Percentiles rank a stretch among this genome's conserved stretches.
Conservation (phyloP, 768 basidiomycete genomes). For the Hygrocybe coccinea region DNA sequence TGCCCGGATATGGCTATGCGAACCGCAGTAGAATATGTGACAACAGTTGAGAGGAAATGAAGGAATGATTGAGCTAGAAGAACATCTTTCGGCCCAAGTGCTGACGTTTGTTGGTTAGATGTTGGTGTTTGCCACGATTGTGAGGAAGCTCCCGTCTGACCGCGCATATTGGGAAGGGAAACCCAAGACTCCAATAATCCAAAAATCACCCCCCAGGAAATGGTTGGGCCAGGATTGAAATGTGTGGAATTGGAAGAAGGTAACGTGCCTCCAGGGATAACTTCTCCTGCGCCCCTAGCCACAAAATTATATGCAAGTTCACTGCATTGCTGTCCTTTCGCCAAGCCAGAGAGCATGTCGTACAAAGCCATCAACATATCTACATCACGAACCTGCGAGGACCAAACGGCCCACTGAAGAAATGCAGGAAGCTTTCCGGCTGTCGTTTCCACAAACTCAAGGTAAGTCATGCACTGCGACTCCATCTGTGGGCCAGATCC, state of each 20-base stretch:
- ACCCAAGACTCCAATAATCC: constrained; percentile 72
- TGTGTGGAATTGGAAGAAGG: constrained; percentile 36
- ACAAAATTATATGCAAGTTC: constrained; percentile 88
- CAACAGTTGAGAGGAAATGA: constrained; percentile 70
- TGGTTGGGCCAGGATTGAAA: constrained; percentile 42
- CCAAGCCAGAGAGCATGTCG: constrained; percentile 82
- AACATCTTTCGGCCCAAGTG: constrained; percentile 64
- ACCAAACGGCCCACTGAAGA: constrained; percentile 88
- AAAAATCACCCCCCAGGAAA: constrained; percentile 79
- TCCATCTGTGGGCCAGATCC: constrained; percentile 51
- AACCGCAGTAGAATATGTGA: constrained; percentile 68
- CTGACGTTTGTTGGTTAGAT: constrained; percentile 47
- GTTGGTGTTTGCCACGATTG: constrained; percentile 31
- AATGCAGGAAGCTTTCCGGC: constrained; percentile 66
- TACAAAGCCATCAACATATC: constrained; percentile 76
- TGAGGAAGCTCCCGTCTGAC: constrained; percentile 38
- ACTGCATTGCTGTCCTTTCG: constrained; percentile 80
- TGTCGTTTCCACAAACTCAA: constrained; percentile 57
- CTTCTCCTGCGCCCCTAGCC: constrained; percentile 67
- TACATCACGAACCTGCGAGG: constrained; percentile 66
- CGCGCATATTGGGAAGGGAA: constrained; percentile 21
- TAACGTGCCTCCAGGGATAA: constrained; percentile 55
- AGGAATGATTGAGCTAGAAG: constrained; percentile 77
- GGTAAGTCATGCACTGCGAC: constrained; percentile 41
- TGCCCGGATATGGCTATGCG: constrained; percentile 74